Conservation (phyloP, 805 yeast species). For the Zygotorulaspora florentina region DNA sequence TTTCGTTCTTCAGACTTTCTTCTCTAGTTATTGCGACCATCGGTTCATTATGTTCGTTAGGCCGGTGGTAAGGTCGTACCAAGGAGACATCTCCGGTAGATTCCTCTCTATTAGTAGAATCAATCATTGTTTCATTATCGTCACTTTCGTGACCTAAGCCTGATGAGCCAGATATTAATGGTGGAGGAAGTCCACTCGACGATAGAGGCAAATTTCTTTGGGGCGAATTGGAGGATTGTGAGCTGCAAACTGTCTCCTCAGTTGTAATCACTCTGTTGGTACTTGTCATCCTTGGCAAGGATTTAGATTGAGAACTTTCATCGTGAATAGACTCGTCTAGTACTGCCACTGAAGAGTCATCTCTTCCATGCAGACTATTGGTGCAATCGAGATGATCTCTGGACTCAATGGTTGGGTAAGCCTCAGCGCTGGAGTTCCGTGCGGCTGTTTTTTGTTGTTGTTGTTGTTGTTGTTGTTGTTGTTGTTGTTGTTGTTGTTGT, state of each 20-base stretch:
- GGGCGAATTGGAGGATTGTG: conserved; percentile 20
- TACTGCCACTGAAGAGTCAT: background rate
- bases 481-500: background rate
- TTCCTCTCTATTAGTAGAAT: conserved; percentile 2
- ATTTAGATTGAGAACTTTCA: background rate
- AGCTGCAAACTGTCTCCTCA: conserved; percentile 21
- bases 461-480: background rate
- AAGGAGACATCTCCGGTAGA: conserved; percentile 6
- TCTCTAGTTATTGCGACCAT: conserved; percentile 7
- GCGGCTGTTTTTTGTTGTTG: background rate
- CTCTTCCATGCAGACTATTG: background rate
- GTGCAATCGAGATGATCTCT: background rate
- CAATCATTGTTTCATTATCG: conserved; percentile 11
- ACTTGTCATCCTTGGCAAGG: background rate
- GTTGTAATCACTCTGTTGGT: conserved; percentile 10
- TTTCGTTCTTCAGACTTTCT: conserved; percentile 1
- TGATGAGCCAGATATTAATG: conserved; percentile 5
- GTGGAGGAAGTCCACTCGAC: conserved; percentile 10
- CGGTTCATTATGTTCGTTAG: conserved; percentile 2
- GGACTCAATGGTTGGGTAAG: too few relatives aligned
- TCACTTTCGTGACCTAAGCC: conserved; percentile 7
- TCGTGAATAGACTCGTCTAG: background rate
- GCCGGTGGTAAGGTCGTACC: conserved; percentile 10
- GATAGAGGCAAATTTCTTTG: conserved; percentile 2
- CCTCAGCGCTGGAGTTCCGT: background rate